phyloP scores from a whole-genome alignment of 345 rosid species.

The Pistacia atlantica region DNA sequence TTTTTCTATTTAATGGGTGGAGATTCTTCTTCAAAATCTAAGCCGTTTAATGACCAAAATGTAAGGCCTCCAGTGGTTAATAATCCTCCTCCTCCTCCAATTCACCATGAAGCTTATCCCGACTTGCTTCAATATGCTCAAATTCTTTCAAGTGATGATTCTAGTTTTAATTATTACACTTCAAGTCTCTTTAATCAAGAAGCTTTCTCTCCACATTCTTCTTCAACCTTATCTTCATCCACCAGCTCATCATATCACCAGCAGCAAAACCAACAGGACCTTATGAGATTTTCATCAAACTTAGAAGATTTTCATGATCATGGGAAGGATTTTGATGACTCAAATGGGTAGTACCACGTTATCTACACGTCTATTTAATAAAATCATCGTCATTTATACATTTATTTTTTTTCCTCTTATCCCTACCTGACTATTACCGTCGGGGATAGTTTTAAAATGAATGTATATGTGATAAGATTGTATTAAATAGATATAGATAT shows the following conservation, averaged over 20 bases:
- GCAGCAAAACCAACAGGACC: slow-evolving; percentile 25
- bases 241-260: slow-evolving; percentile 12
- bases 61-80: slow-evolving; percentile 10
- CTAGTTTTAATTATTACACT: slow-evolving; percentile 53
- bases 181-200: slow-evolving; percentile 56
- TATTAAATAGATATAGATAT: background rate
- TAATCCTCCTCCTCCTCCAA: slow-evolving; percentile 22
- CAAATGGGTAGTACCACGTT: slow-evolving; percentile 17
- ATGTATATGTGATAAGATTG: background rate
- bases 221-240: slow-evolving; percentile 40
- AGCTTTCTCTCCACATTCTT: slow-evolving; percentile 34
- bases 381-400: background rate
- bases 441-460: background rate
- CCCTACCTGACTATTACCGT: background rate
- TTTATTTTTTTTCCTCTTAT: background rate
- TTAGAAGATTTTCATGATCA: slow-evolving; percentile 30
- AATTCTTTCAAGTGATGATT: slow-evolving; percentile 71
- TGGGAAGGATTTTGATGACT: slow-evolving; percentile 34
- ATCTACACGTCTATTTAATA: background rate
- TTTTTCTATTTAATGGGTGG: slow-evolving; percentile 24
- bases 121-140: slow-evolving; percentile 78
- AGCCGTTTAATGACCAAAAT: slow-evolving; percentile 11
- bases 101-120: slow-evolving; percentile 45
- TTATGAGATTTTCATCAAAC: slow-evolving; percentile 30
- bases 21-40: background rate